These are phyloP conservation scores for Hanseniaspora thailandica DNA, from an alignment of 805 yeast genomes.

Conservation along the genomic window DNA sequence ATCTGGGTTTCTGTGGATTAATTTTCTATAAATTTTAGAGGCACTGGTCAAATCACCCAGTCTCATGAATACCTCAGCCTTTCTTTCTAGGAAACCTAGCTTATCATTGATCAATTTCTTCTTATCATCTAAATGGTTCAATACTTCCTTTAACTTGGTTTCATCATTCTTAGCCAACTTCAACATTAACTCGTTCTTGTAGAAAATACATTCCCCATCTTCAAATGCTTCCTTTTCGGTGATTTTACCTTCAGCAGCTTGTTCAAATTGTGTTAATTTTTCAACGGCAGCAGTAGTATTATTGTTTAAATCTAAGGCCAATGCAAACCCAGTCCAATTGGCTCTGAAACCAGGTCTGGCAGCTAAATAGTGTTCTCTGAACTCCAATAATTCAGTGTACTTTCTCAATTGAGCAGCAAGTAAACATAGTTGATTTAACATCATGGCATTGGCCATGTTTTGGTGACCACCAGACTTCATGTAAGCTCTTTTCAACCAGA, in stretches of 20 bases:
- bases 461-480: conserved; percentile 41
- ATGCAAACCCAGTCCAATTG: conserved; percentile 79
- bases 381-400: conserved; percentile 45
- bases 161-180: conserved; percentile 30
- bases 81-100: conserved; percentile 49
- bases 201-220: conserved; percentile 67
- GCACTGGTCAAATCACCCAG: conserved; percentile 54
- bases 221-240: conserved; percentile 60
- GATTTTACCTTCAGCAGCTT: conserved; percentile 54
- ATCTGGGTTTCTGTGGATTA: conserved; percentile 81
- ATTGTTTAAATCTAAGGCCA: conserved; percentile 67
- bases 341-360: conserved; percentile 72
- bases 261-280: conserved; percentile 66
- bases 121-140: conserved; percentile 47
- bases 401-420: conserved; percentile 74
- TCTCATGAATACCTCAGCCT: conserved; percentile 51
- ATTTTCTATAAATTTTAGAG: conserved; percentile 49
- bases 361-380: conserved; percentile 60
- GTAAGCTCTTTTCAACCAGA: conserved; percentile 62
- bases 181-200: conserved; percentile 54
- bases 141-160: conserved; percentile 42
- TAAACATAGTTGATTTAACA: conserved; percentile 69
- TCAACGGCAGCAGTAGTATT: conserved; percentile 58
- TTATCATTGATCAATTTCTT: conserved; percentile 46
- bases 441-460: conserved; percentile 54